Conservation (phyloP, 768 basidiomycete genomes). For the Collybia nuda region DNA sequence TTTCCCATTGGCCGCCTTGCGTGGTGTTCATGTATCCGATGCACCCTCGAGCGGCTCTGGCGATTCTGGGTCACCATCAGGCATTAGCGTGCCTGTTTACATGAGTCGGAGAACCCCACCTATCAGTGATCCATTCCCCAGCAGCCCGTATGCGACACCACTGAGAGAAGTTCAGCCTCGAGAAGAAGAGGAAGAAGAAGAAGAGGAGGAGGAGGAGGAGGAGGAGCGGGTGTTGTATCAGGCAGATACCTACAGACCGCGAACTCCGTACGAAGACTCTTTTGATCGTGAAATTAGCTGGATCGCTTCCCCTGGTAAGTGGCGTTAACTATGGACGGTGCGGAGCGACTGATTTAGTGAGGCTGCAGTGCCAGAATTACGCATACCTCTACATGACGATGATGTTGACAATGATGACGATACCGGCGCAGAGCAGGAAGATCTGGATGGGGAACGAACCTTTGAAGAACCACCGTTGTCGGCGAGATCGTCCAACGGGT, state of each 20-base stretch:
- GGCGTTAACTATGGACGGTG: constrained; percentile 4
- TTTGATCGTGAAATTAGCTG: constrained; percentile 70
- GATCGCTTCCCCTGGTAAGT: constrained; percentile 72
- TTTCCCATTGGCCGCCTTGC: constrained; percentile 29
- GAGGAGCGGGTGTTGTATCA: constrained; percentile 69
- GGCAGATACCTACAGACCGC: constrained; percentile 50
- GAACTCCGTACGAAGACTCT: constrained; percentile 47
- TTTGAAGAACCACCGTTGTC: constrained; percentile 53
- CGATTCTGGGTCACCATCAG: constrained; percentile 39
- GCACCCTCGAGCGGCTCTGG: constrained; percentile 47
- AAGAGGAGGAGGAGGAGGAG: constrained; percentile 79
- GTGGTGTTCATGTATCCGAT: constrained; percentile 51
- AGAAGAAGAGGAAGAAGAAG: constrained; percentile 74
- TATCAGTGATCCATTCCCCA: constrained; percentile 59
- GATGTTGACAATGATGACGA: constrained; percentile 46
- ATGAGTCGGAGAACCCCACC: constrained; percentile 45
- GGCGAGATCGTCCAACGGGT: constrained; percentile 47
- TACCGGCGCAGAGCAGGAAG: constrained; percentile 35
- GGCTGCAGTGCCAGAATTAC: constrained; percentile 56
- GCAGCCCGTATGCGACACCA: constrained; percentile 73
- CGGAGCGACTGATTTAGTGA: constrained; percentile 6
- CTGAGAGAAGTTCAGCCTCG: constrained; percentile 58
- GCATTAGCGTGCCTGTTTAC: constrained; percentile 52
- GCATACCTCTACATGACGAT: constrained; percentile 60
- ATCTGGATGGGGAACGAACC: constrained; percentile 33